phyloP scores from a whole-genome alignment of 1,284 basidiomycete species.

The Tetrapyrgos nigripes region DNA sequence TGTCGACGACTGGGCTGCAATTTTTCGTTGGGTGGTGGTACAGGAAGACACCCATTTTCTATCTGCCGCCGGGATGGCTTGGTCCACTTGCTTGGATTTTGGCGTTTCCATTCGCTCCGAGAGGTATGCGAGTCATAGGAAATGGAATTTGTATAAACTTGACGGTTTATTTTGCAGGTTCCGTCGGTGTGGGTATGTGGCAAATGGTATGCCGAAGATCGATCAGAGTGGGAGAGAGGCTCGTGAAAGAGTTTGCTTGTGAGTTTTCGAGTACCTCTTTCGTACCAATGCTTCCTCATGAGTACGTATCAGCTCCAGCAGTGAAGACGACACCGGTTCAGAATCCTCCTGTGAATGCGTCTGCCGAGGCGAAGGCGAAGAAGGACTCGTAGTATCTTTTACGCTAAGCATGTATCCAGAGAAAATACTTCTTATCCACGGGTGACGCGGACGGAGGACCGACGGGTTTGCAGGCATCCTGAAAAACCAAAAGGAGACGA shows the following conservation, averaged over 20 bases:
- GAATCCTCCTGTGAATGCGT: background rate
- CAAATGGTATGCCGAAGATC: slow-evolving; percentile 88
- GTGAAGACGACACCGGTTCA: background rate
- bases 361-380: background rate
- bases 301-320: background rate
- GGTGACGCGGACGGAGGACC: background rate
- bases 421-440: background rate
- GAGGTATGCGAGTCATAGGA: slow-evolving; percentile 49
- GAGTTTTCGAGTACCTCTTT: slow-evolving; percentile 17
- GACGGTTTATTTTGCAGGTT: slow-evolving; percentile 53
- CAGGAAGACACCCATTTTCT: slow-evolving; percentile 88
- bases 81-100: slow-evolving; percentile 86
- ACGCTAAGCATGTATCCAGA: background rate
- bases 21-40: slow-evolving; percentile 90
- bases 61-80: slow-evolving; percentile 88
- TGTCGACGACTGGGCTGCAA: slow-evolving; percentile 84
- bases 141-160: background rate
- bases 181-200: slow-evolving; percentile 90
- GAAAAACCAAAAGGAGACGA: too few relatives aligned
- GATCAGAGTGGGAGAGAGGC: slow-evolving; percentile 71
- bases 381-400: background rate
- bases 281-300: slow-evolving; percentile 8
- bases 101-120: slow-evolving; percentile 82
- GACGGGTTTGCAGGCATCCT: background rate
- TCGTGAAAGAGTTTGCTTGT: slow-evolving; percentile 64